Conservation (phyloP, 257 asterid species). For the Ilex asprella region DNA sequence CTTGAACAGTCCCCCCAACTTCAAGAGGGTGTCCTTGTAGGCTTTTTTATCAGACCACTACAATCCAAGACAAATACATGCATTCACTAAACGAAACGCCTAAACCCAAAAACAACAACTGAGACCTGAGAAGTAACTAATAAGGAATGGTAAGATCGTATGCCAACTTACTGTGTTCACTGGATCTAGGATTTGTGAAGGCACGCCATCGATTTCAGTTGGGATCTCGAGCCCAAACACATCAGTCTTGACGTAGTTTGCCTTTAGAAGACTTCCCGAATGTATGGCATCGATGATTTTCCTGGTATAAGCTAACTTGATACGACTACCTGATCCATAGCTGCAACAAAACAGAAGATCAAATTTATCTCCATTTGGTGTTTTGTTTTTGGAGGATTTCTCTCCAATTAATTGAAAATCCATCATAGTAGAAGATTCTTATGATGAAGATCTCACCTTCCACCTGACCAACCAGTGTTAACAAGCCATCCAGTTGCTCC, state of each 20-base stretch:
- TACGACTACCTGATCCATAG: conserved; percentile 74
- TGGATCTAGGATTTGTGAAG: conserved; percentile 83
- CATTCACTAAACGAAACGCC: neutral
- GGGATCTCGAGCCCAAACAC: conserved; percentile 94
- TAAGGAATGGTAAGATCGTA: neutral
- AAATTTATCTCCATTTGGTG: neutral
- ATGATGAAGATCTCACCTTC: conserved; percentile 44
- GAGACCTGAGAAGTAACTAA: too few relatives aligned
- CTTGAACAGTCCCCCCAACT: conserved; percentile 77
- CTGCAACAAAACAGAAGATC: conserved; percentile 26
- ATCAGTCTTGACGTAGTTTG: conserved; percentile 56
- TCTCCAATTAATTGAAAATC: too few relatives aligned
- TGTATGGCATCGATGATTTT: conserved; percentile 88
- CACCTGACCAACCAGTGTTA: conserved; percentile 95
- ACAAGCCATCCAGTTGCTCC: conserved; percentile 96
- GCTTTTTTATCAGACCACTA: conserved; percentile 78
- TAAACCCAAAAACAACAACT: too few relatives aligned
- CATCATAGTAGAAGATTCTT: neutral
- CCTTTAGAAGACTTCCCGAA: conserved; percentile 57
- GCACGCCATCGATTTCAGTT: conserved; percentile 72
- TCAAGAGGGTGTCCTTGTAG: conserved; percentile 56
- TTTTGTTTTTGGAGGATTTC: too few relatives aligned
- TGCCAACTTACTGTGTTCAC: conserved; percentile 65
- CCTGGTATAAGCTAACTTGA: conserved; percentile 81
- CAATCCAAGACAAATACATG: conserved; percentile 14